phyloP scores from a whole-genome alignment of 495 filamentous ascomycete genomes.

The Penicillium salamii region DNA sequence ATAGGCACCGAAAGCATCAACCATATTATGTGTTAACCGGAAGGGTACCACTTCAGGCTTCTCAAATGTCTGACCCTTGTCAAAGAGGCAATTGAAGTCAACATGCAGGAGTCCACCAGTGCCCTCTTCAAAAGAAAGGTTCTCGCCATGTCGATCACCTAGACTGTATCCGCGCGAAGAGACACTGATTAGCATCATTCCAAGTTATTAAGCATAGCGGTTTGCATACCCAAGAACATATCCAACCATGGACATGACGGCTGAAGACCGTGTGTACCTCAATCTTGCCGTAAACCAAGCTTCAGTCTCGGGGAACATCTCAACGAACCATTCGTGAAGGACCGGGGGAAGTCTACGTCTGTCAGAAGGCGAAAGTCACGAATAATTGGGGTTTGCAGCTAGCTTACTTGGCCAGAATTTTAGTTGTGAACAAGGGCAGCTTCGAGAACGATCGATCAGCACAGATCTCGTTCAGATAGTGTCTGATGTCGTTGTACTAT shows the following conservation, averaged over 20 bases:
- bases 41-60: conserved; percentile 97
- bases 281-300: conserved; percentile 91
- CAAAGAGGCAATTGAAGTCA: conserved; percentile 99
- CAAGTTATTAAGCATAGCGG: neutral
- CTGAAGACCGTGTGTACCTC: conserved; percentile 86
- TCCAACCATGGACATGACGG: conserved; percentile 97
- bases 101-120: conserved; percentile 95
- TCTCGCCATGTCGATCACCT: conserved; percentile 97
- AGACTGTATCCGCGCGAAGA: conserved; percentile 45
- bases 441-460: conserved; percentile 45
- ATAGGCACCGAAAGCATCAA: conserved; percentile 91
- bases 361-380: conserved; percentile 9
- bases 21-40: conserved; percentile 96
- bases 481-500: conserved; percentile 58
- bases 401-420: conserved; percentile 50
- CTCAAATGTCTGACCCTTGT: conserved; percentile 94
- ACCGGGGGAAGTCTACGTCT: conserved; percentile 67
- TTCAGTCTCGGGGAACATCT: conserved; percentile 89
- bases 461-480: conserved; percentile 56
- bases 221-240: conserved; percentile 71
- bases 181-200: conserved; percentile 5
- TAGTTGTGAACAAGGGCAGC: conserved; percentile 64
- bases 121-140: conserved; percentile 91
- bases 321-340: conserved; percentile 90
- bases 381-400: neutral